Base-by-base conservation (phyloP, 306 rosid species). In the Glycyrrhiza uralensis region DNA sequence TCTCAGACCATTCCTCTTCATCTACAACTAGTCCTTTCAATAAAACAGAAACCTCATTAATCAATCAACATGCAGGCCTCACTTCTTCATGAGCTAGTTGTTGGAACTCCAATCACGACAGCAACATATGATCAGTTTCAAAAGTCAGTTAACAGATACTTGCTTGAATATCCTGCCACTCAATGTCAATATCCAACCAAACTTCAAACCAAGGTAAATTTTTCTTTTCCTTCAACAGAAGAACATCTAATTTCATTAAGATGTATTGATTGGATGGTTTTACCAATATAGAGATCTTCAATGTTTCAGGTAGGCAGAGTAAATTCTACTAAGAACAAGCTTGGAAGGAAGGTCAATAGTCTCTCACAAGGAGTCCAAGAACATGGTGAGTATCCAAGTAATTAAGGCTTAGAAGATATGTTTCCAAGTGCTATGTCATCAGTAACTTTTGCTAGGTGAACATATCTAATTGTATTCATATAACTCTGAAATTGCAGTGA, bases 11-110 rank as follows among this genome's bases (percentile, higher is more conserved):
- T 42, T 44, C 50, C 39, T 59, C 60, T 15, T 54, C 69, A 28
- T 17, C 35, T 23, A 17, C 35, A 11, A 9, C 35, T 71, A 68
- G 24, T 65, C 26, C n/a, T 60, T 29, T 17, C 14, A 23, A 47
- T 7, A 14, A 30, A 63, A 50, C 55, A 50, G 19, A 74, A 39
- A 12, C 29, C 33, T 42, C 13, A 13, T 2, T 59, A 35, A 46
- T 58, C 59, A 47, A 46, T 47, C 58, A 77, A 58, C 14, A 85
- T 87, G 89, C 71, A 67, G 54, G 66, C 77, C 59, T 50, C 84
- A 64, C 46, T 77, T 77, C 58, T 71, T 72, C 87, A 80, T 19
- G 81, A 84, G 22, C 65, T 80, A 22, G 12, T 78, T 28, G 12
- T 76, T 66, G 87, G 87, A 64, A 63, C 46, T 62, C 80, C 76